Conservation (phyloP, 768 basidiomycete genomes). For the Podaxis mareebaensis region DNA sequence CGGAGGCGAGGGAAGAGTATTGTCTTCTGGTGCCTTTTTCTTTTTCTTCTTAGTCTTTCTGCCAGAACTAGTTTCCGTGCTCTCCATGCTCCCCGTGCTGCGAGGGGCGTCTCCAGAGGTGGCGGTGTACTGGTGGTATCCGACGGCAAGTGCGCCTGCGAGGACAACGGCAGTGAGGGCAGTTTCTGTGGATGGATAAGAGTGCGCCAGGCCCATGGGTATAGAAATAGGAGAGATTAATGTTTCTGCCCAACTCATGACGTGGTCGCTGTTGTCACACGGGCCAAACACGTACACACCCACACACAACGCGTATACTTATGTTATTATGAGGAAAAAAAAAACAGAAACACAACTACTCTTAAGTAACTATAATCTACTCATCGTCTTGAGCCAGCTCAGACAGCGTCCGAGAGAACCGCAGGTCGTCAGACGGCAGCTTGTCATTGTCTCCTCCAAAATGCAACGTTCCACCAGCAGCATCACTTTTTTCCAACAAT, state of each 20-base stretch:
- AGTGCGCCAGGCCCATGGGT: constrained; percentile 44
- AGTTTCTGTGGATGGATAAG: constrained; percentile 30
- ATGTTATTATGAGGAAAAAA: not conserved
- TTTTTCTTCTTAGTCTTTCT: constrained; percentile 48
- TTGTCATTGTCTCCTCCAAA: constrained; percentile 37
- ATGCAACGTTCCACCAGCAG: constrained; percentile 75
- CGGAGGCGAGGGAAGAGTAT: not conserved
- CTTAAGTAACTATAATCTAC: not conserved
- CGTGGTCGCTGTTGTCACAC: constrained; percentile 13
- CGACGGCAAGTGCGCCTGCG: constrained; percentile 41
- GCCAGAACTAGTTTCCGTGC: not conserved
- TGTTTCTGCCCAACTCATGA: not conserved
- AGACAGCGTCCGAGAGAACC: constrained; percentile 15
- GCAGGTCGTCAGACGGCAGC: constrained; percentile 23
- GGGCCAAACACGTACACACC: constrained; percentile 14
- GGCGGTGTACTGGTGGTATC: constrained; percentile 32
- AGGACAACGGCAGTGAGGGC: constrained; percentile 38
- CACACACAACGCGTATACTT: constrained; percentile 11
- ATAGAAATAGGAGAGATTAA: constrained; percentile 8
- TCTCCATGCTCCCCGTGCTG: constrained; percentile 15
- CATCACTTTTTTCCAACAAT: constrained; percentile 61
- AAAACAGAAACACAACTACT: not conserved
- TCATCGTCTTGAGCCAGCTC: constrained; percentile 18
- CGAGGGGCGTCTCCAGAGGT: not conserved
- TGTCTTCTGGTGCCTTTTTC: constrained; percentile 32